phyloP scores from a whole-genome alignment of 2,329 filamentous ascomycete genomes.

The Dryadomyces quercus-mongolicae region DNA sequence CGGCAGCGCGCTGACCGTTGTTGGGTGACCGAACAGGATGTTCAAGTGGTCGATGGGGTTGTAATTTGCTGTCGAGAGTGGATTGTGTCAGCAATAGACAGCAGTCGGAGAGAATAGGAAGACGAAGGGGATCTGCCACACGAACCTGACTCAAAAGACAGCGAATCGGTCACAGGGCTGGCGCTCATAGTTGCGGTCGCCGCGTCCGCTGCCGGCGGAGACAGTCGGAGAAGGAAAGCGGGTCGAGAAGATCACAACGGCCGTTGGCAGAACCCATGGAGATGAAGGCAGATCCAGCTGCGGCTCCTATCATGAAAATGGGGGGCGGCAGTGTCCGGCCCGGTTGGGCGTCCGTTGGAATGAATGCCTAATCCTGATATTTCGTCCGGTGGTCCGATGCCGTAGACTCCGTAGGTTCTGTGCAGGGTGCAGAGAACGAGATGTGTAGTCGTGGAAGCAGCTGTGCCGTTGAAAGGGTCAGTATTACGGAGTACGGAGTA shows the following conservation, averaged over 20 bases:
- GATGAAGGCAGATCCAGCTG: neutral
- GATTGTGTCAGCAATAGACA: neutral
- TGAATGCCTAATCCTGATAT: neutral
- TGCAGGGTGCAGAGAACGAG: no score
- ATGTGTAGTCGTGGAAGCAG: no score
- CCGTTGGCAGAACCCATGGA: neutral
- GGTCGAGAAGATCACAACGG: neutral
- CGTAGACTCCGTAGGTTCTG: neutral
- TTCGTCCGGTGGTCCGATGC: neutral
- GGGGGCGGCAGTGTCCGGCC: no score
- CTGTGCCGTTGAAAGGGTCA: no score
- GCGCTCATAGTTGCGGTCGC: conserved; percentile 8
- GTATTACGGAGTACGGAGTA: no score
- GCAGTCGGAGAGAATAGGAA: neutral
- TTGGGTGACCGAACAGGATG: conserved; percentile 81
- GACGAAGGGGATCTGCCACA: neutral
- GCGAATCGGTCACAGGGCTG: conserved; percentile 6
- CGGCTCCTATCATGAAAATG: neutral
- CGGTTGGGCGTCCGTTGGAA: no score
- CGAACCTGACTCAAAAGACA: conserved; percentile 13
- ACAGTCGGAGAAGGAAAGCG: neutral
- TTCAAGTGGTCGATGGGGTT: conserved; percentile 87
- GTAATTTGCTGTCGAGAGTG: conserved; percentile 8
- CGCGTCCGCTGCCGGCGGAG: neutral
- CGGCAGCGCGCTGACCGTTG: conserved; percentile 65